Conservation (phyloP, 1,284 basidiomycete species). For the Agaricales sp. region DNA sequence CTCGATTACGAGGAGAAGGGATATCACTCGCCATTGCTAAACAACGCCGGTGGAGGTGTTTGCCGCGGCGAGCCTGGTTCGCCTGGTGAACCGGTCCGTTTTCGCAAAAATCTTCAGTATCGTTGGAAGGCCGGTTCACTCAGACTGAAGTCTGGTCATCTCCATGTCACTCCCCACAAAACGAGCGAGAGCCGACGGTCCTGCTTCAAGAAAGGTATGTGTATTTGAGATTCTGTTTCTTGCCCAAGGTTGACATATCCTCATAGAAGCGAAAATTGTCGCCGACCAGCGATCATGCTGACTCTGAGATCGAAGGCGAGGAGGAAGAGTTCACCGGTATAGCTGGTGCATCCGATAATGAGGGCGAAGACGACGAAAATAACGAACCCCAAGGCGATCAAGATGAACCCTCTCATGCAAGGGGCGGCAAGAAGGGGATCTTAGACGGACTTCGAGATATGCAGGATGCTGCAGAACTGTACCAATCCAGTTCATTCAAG, state of each 20-base stretch:
- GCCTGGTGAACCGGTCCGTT: too few relatives aligned
- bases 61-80: too few relatives aligned
- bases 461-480: conserved; percentile 72
- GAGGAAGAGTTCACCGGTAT: conserved; percentile 19
- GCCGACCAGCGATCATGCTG: conserved; percentile 9
- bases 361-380: conserved; percentile 4
- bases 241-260: neutral
- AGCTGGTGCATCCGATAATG: neutral
- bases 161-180: conserved; percentile 18
- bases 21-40: too few relatives aligned
- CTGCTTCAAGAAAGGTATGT: conserved; percentile 12
- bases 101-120: too few relatives aligned
- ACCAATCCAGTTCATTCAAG: conserved; percentile 78
- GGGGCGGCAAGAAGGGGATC: neutral
- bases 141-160: too few relatives aligned
- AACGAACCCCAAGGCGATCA: too few relatives aligned
- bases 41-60: too few relatives aligned
- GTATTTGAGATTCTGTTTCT: conserved; percentile 3
- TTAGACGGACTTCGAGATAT: conserved; percentile 24
- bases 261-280: conserved; percentile 8
- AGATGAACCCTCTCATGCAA: conserved; percentile 6
- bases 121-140: too few relatives aligned
- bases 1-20: too few relatives aligned
- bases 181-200: conserved; percentile 17
- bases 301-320: conserved; percentile 15